Evolutionary conservation across 2,329 filamentous ascomycete species (phyloP).

Genomic region (Penicillium sp.): DNA sequence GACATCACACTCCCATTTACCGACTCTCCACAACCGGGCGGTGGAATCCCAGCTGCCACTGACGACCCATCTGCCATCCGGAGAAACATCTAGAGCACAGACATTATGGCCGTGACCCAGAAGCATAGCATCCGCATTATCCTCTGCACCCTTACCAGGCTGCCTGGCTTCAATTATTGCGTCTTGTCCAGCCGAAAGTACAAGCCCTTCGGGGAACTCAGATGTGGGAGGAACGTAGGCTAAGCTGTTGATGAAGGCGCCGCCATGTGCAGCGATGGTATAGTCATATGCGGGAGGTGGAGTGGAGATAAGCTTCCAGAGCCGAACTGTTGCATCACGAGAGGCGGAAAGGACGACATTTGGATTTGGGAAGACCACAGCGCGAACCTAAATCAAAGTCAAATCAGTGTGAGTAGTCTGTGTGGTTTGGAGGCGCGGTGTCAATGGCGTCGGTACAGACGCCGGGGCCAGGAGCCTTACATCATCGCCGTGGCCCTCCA

Average conservation of each 20-base stretch:
- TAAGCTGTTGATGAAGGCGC: slow-evolving; percentile 84
- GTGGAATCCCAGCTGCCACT: slow-evolving; percentile 94
- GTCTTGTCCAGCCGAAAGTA: slow-evolving; percentile 87
- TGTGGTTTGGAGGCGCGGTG: slow-evolving; percentile 14
- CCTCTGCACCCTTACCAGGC: slow-evolving; percentile 63
- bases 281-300: slow-evolving; percentile 72
- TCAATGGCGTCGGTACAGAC: slow-evolving; percentile 17
- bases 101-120: slow-evolving; percentile 86
- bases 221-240: slow-evolving; percentile 70
- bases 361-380: slow-evolving; percentile 72
- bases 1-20: slow-evolving; percentile 76
- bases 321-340: slow-evolving; percentile 82
- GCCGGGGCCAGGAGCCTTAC: slow-evolving; percentile 54
- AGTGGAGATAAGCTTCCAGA: slow-evolving; percentile 71
- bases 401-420: slow-evolving; percentile 59
- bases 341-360: slow-evolving; percentile 80
- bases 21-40: slow-evolving; percentile 81
- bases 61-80: slow-evolving; percentile 70
- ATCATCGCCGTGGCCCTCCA: slow-evolving; percentile 89
- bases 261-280: slow-evolving; percentile 74
- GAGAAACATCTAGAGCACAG: slow-evolving; percentile 77
- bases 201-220: slow-evolving; percentile 71
- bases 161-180: slow-evolving; percentile 87
- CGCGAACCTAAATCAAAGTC: slow-evolving; percentile 70
- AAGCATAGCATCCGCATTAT: slow-evolving; percentile 81